phyloP scores from a whole-genome alignment of 2,329 filamentous ascomycete species.

The Alternaria brassicae region DNA sequence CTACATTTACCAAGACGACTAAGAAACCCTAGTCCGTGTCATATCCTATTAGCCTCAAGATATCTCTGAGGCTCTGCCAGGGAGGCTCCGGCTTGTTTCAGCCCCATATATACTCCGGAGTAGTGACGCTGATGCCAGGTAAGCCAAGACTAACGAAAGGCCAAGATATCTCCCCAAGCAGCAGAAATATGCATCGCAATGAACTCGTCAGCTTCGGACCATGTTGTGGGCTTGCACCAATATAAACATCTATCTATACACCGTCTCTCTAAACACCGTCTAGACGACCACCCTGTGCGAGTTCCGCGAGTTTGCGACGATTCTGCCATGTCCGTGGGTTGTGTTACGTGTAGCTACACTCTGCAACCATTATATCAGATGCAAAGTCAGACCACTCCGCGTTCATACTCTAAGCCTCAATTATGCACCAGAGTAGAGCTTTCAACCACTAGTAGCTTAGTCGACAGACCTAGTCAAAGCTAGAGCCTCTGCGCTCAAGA shows the following conservation, averaged over 20 bases:
- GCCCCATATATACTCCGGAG: neutral
- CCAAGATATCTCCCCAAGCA: slow-evolving; percentile 4
- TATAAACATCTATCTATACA: neutral
- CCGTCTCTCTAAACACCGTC: neutral
- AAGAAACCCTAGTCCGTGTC: neutral
- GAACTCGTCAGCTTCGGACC: neutral
- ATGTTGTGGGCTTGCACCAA: neutral
- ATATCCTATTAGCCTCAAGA: neutral
- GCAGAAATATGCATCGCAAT: neutral
- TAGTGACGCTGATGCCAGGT: neutral
- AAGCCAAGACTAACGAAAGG: neutral
- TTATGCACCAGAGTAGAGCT: neutral
- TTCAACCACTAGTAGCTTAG: neutral
- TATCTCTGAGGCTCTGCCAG: neutral
- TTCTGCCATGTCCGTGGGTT: neutral
- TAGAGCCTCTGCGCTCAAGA: neutral
- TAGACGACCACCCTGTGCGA: neutral
- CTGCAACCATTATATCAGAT: neutral
- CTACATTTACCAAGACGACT: neutral
- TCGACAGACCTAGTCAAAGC: neutral
- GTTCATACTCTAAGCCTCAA: neutral
- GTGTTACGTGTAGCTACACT: neutral
- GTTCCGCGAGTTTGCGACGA: neutral
- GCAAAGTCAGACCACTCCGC: neutral
- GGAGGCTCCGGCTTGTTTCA: neutral